Evolutionary conservation across 345 rosid genomes (phyloP).

Genomic region (Fremontodendron californicum): DNA sequence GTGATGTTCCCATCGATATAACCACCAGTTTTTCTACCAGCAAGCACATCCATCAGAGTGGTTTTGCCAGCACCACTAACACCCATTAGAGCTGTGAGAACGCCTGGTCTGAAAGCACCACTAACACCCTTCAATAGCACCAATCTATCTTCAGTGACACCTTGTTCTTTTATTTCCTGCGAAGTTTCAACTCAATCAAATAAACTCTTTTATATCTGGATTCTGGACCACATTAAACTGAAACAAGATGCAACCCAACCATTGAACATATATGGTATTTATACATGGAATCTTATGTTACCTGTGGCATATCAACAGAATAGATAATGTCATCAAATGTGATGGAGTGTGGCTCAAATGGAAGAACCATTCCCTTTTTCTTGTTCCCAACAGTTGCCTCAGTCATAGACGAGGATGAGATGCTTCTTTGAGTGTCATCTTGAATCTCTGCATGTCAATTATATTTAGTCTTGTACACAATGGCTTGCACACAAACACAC

Average conservation of each 20-base stretch:
- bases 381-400: slow-evolving; percentile 25
- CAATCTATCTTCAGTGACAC: slow-evolving; percentile 52
- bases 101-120: slow-evolving; percentile 82
- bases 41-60: slow-evolving; percentile 81
- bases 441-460: slow-evolving; percentile 7
- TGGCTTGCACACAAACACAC: background rate
- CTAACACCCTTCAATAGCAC: slow-evolving; percentile 65
- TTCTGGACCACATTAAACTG: background rate
- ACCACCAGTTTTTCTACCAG: slow-evolving; percentile 86
- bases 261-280: background rate
- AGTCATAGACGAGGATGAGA: slow-evolving; percentile 15
- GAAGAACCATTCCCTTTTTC: slow-evolving; percentile 71
- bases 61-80: slow-evolving; percentile 88
- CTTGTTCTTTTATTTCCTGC: slow-evolving; percentile 60
- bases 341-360: slow-evolving; percentile 63
- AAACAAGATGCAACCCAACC: background rate
- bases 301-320: slow-evolving; percentile 82
- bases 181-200: slow-evolving; percentile 9
- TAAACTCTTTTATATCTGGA: background rate
- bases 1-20: slow-evolving; percentile 61
- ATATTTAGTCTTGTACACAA: background rate
- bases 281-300: slow-evolving; percentile 18
- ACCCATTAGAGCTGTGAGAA: slow-evolving; percentile 80
- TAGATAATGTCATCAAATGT: slow-evolving; percentile 54
- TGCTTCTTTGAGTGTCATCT: slow-evolving; percentile 18